These are phyloP conservation scores for Asclepias syriaca DNA, from an alignment of 257 asterid species.

Conservation along the genomic window DNA sequence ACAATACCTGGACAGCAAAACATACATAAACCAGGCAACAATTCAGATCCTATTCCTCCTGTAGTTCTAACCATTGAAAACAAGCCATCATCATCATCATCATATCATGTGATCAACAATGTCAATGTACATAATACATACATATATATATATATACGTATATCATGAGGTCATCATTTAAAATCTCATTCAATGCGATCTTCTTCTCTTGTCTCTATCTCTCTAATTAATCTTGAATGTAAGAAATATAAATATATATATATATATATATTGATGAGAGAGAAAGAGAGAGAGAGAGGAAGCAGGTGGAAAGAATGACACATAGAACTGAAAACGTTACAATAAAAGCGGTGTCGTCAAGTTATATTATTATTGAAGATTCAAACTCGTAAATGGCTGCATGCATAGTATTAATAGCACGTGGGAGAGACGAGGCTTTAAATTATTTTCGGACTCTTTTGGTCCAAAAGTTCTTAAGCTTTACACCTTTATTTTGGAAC, in stretches of 20 bases:
- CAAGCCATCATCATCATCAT: constrained; percentile 2
- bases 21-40: constrained; percentile 20
- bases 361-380: not conserved
- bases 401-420: constrained; percentile 1
- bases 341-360: constrained; percentile 1
- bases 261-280: too few relatives aligned
- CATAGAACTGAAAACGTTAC: not conserved
- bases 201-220: not conserved
- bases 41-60: constrained; percentile 12
- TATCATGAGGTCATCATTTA: constrained; percentile 21
- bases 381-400: not conserved
- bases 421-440: not conserved
- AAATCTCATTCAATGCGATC: not conserved
- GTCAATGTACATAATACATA: not conserved
- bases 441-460: not conserved
- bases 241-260: not conserved
- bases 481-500: not conserved
- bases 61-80: not conserved
- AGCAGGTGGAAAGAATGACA: not conserved
- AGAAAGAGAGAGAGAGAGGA: too few relatives aligned
- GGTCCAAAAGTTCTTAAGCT: not conserved
- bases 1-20: constrained; percentile 28
- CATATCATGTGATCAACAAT: not conserved
- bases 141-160: not conserved
- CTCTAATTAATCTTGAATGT: not conserved